A percentile compares a stretch with the other conserved stretches of the same genome.
These are phyloP conservation scores for Hymenoscyphus linearis DNA, from an alignment of 2,329 filamentous ascomycete genomes.

Conservation along the genomic window DNA sequence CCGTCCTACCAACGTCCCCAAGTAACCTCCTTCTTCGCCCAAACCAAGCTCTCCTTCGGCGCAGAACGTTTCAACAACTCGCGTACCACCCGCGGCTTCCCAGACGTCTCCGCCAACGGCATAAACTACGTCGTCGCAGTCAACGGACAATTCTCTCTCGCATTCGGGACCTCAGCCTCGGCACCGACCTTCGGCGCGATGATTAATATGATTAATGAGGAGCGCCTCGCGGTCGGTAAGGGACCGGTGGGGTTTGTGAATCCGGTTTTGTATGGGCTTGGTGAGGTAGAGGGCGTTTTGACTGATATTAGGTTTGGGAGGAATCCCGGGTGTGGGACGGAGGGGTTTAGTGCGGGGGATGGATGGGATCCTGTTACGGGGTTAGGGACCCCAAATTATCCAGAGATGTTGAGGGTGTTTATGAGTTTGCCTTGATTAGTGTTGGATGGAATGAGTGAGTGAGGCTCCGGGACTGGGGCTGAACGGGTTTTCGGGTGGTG, in stretches of 20 bases:
- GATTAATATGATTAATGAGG: slow-evolving; percentile 39
- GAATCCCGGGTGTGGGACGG: slow-evolving; percentile 31
- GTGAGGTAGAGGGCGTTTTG: slow-evolving; percentile 25
- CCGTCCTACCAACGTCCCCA: slow-evolving; percentile 41
- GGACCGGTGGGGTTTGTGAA: slow-evolving; percentile 37
- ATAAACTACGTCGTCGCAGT: slow-evolving; percentile 41
- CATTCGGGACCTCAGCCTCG: slow-evolving; percentile 46
- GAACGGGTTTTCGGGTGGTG: no score
- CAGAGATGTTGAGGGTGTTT: slow-evolving; percentile 24
- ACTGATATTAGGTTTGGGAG: slow-evolving; percentile 32
- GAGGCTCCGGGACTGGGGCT: no score
- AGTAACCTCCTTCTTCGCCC: slow-evolving; percentile 24
- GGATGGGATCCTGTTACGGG: slow-evolving; percentile 35
- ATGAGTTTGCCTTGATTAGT: slow-evolving; percentile 23
- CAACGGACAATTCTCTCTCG: slow-evolving; percentile 39
- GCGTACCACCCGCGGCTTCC: slow-evolving; percentile 40
- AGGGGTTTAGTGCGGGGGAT: slow-evolving; percentile 28
- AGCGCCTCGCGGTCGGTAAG: slow-evolving; percentile 33
- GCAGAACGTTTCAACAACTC: slow-evolving; percentile 43
- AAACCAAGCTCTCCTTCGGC: slow-evolving; percentile 27
- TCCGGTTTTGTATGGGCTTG: slow-evolving; percentile 29
- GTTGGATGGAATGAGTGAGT: no score
- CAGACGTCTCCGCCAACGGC: slow-evolving; percentile 43
- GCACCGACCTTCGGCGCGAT: slow-evolving; percentile 38
- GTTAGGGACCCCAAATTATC: slow-evolving; percentile 30